phyloP scores from a whole-genome alignment of 2,329 filamentous ascomycete species.

The Pseudogymnoascus sp. region DNA sequence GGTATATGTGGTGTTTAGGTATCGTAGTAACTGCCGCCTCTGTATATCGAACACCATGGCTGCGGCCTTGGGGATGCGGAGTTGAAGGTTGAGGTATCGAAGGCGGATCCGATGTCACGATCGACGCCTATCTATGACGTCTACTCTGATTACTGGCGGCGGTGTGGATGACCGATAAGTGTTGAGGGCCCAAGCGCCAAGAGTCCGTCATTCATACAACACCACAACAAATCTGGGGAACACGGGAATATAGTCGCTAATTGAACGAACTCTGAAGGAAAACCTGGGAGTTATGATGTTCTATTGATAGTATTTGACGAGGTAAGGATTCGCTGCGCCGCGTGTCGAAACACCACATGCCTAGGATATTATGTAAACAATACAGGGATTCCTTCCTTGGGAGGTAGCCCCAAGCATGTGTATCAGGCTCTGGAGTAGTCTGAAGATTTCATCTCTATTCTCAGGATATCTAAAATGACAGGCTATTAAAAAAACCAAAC shows the following conservation, averaged over 20 bases:
- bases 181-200: background rate
- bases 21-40: slow-evolving; percentile 52
- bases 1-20: slow-evolving; percentile 64
- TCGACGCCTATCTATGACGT: slow-evolving; percentile 7
- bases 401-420: background rate
- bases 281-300: background rate
- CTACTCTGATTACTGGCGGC: background rate
- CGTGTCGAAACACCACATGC: background rate
- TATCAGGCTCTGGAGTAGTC: background rate
- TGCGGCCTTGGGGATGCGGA: background rate
- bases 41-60: slow-evolving; percentile 51
- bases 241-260: background rate
- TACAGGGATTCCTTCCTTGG: background rate
- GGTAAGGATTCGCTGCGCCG: background rate
- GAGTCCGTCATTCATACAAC: background rate
- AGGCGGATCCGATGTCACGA: slow-evolving; percentile 4
- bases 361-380: slow-evolving; percentile 1
- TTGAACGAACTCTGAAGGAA: background rate
- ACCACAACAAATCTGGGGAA: background rate
- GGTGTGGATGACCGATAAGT: slow-evolving; percentile 1
- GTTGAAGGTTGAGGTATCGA: background rate
- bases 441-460: background rate
- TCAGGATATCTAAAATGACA: background rate
- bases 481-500: background rate
- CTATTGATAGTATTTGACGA: background rate